Percentiles rank a stretch among this genome's conserved stretches.
These are phyloP conservation scores for Phytophthora niederhauseri DNA, from an alignment of 352 stramenopile genomes.

Conservation along the genomic window DNA sequence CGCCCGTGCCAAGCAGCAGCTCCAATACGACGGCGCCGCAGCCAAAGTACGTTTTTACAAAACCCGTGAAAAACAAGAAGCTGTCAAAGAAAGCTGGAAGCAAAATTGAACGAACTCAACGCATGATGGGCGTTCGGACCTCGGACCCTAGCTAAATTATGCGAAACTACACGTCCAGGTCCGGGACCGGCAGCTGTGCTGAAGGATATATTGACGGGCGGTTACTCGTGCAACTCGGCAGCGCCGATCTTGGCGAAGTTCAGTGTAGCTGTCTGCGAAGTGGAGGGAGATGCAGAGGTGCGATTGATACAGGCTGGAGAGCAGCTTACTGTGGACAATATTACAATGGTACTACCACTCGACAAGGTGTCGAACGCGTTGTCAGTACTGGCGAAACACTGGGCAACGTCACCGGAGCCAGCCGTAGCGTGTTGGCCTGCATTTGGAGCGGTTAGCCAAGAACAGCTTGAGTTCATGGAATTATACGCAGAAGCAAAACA, in stretches of 20 bases:
- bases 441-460: too few relatives aligned
- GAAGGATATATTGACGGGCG: too few relatives aligned
- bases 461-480: too few relatives aligned
- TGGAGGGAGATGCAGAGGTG: background rate
- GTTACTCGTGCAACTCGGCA: too few relatives aligned
- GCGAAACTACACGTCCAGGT: background rate
- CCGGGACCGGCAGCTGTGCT: too few relatives aligned
- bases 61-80: background rate
- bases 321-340: background rate
- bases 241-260: too few relatives aligned
- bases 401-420: too few relatives aligned
- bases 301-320: background rate
- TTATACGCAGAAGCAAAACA: too few relatives aligned
- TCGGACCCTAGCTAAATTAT: background rate
- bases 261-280: background rate
- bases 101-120: background rate
- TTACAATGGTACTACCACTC: background rate
- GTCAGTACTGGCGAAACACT: background rate
- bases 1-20: too few relatives aligned
- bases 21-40: too few relatives aligned
- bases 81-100: background rate
- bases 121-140: background rate
- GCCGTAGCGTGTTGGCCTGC: too few relatives aligned
- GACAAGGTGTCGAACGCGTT: background rate
- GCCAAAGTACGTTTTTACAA: background rate